These are phyloP conservation scores for Cladophialophora chaetospira DNA, from an alignment of 2,329 filamentous ascomycete genomes.

Conservation along the genomic window DNA sequence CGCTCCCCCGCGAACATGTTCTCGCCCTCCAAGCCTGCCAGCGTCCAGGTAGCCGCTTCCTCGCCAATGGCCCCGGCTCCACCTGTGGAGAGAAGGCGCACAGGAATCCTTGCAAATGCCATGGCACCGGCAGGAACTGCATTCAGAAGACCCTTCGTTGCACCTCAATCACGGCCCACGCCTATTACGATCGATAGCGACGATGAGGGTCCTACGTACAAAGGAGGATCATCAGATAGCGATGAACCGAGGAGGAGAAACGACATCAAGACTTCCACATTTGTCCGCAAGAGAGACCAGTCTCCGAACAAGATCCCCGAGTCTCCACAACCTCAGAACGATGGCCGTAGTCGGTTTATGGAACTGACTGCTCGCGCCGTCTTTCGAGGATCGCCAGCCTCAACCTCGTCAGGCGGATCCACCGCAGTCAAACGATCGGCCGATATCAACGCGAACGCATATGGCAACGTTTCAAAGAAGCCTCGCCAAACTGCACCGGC, in stretches of 20 bases:
- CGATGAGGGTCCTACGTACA: conserved; percentile 58
- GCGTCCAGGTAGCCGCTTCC: conserved; percentile 84
- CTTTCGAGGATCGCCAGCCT: conserved; percentile 41
- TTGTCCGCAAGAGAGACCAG: conserved; percentile 41
- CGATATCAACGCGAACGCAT: conserved; percentile 48
- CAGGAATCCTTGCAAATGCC: conserved; percentile 56
- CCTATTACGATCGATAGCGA: conserved; percentile 55
- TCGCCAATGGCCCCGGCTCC: conserved; percentile 68
- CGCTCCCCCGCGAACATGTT: conserved; percentile 36
- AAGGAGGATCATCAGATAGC: conserved; percentile 66
- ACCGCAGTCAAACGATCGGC: conserved; percentile 43
- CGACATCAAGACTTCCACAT: conserved; percentile 61
- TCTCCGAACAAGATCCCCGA: conserved; percentile 43
- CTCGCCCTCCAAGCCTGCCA: conserved; percentile 39
- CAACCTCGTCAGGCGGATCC: conserved; percentile 20
- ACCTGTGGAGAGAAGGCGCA: conserved; percentile 35
- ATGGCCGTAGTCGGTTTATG: conserved; percentile 41
- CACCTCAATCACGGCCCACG: conserved; percentile 44
- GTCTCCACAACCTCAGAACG: conserved; percentile 40
- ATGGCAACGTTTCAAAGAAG: conserved; percentile 43
- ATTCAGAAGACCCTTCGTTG: conserved; percentile 58
- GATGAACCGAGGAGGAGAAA: conserved; percentile 53
- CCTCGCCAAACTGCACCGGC: conserved; percentile 46
- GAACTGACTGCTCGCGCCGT: conserved; percentile 47
- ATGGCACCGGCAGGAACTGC: conserved; percentile 77